phyloP scores from a whole-genome alignment of 192 early-diverging fungal genomes.

The Backusella morwellensis region DNA sequence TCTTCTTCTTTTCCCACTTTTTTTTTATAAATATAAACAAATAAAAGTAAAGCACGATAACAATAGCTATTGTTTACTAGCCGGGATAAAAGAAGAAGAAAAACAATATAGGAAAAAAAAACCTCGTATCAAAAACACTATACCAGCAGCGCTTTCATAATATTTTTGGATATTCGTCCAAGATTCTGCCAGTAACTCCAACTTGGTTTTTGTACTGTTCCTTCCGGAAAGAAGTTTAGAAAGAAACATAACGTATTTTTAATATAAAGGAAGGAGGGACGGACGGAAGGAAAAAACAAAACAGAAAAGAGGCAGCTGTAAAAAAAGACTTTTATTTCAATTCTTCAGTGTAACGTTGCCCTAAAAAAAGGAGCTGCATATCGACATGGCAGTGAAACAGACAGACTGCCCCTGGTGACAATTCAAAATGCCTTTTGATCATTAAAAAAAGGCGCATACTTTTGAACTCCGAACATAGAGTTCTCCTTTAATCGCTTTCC shows the following conservation, averaged over 20 bases:
- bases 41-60: background rate
- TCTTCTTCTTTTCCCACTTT: background rate
- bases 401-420: background rate
- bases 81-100: background rate
- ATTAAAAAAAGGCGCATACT: background rate
- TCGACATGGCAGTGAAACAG: background rate
- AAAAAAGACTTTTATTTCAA: background rate
- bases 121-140: constrained; percentile 15
- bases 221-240: constrained; percentile 34
- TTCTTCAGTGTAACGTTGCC: constrained; percentile 2
- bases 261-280: background rate
- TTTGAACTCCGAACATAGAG: background rate
- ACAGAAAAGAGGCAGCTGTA: background rate
- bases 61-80: background rate
- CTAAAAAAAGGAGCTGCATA: constrained; percentile 5
- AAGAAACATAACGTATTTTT: constrained; percentile 29
- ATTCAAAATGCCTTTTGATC: background rate
- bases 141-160: constrained; percentile 38
- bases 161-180: constrained; percentile 37
- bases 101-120: background rate
- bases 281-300: constrained; percentile 1
- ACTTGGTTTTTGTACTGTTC: constrained; percentile 34
- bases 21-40: background rate
- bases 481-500: background rate
- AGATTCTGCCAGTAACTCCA: constrained; percentile 29